Percentiles rank a stretch among this genome's conserved stretches.
Evolutionary conservation across 495 filamentous ascomycete genomes (phyloP).

Genomic region (Daldinia loculata): DNA sequence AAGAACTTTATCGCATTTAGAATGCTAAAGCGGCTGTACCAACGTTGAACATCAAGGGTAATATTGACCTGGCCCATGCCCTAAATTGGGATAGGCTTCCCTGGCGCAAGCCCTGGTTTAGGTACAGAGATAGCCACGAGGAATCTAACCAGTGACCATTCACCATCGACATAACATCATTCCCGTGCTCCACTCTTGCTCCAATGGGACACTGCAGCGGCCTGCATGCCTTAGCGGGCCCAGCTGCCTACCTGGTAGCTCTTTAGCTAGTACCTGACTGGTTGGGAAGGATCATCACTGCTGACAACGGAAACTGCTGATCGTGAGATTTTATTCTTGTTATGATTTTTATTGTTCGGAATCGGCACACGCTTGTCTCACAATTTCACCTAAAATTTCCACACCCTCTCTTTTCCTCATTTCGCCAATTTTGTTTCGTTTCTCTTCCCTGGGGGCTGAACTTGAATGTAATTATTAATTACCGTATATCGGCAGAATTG

Average conservation of each 20-base stretch:
- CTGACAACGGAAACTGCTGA: constrained; percentile 40
- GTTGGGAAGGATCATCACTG: constrained; percentile 26
- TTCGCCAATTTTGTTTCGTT: constrained; percentile 7
- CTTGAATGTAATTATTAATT: constrained; percentile 34
- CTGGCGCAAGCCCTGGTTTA: constrained; percentile 1
- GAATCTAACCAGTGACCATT: constrained; percentile 18
- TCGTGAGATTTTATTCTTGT: constrained; percentile 33
- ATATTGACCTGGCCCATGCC: constrained; percentile 3
- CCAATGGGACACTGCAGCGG: not conserved
- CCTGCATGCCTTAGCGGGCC: constrained; percentile 8
- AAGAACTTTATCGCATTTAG: not conserved
- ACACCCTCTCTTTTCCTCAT: constrained; percentile 19
- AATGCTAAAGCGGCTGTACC: not conserved
- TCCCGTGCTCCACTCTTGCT: constrained; percentile 12
- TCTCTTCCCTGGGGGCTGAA: not conserved
- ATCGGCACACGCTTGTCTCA: constrained; percentile 41
- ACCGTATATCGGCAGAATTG: constrained; percentile 17
- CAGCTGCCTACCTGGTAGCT: not conserved
- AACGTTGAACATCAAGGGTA: not conserved
- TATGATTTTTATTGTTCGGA: constrained; percentile 35
- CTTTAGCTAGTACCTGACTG: constrained; percentile 4
- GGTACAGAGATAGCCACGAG: constrained; percentile 3
- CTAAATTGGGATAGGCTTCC: constrained; percentile 32
- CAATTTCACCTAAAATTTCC: constrained; percentile 22
- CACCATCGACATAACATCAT: constrained; percentile 8